Evolutionary conservation across 2,329 filamentous ascomycete genomes (phyloP).

Genomic region (Colletotrichum acutatum): DNA sequence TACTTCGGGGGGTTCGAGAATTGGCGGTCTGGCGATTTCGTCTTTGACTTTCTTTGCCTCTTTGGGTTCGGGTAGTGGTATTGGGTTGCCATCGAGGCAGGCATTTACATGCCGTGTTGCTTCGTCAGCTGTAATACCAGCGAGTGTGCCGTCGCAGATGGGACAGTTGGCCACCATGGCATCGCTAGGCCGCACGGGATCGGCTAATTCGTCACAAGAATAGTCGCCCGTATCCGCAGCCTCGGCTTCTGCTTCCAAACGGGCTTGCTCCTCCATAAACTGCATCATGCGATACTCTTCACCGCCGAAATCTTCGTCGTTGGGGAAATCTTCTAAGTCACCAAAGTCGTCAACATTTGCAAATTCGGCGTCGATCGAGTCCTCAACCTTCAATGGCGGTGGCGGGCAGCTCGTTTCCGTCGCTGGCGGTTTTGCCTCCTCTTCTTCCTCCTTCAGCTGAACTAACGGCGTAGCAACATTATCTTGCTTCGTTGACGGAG

Average conservation of each 20-base stretch:
- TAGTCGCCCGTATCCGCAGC: constrained; percentile 55
- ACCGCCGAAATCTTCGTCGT: constrained; percentile 62
- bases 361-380: constrained; percentile 47
- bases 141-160: constrained; percentile 77
- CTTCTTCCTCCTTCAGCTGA: not conserved
- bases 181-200: constrained; percentile 43
- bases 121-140: constrained; percentile 70
- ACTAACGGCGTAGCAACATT: not conserved
- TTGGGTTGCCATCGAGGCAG: constrained; percentile 86
- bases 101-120: constrained; percentile 89
- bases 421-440: constrained; percentile 5
- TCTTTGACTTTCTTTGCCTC: constrained; percentile 27
- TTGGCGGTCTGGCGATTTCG: constrained; percentile 34
- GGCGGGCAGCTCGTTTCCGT: constrained; percentile 34
- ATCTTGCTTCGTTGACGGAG: not conserved
- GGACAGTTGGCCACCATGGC: constrained; percentile 69
- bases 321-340: constrained; percentile 67
- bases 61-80: constrained; percentile 59
- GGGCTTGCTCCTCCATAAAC: constrained; percentile 82
- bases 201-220: constrained; percentile 46
- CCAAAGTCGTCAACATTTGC: constrained; percentile 47
- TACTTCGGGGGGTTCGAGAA: constrained; percentile 50
- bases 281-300: constrained; percentile 74
- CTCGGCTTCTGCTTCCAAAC: constrained; percentile 68
- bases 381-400: constrained; percentile 43